Percentiles rank a stretch among this genome's conserved stretches.
Conservation (phyloP, 352 stramenopile genomes). For the Thraustochytrium aureum region DNA sequence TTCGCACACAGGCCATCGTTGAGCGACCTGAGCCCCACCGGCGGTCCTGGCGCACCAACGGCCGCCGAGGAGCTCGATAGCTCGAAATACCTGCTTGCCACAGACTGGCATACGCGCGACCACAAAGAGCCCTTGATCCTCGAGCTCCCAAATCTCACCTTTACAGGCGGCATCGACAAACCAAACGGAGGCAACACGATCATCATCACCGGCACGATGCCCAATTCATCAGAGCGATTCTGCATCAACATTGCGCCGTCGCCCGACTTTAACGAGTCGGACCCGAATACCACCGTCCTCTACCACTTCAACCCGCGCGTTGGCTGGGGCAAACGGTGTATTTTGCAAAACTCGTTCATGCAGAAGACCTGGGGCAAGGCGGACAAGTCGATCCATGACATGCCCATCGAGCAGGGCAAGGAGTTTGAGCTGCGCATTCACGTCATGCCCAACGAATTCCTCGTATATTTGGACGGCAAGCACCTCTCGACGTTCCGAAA, state of each 20-base stretch:
- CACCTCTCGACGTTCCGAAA: slow-evolving; percentile 29
- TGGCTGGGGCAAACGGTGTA: slow-evolving; percentile 48
- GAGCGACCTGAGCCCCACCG: not conserved
- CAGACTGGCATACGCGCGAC: not conserved
- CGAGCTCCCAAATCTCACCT: slow-evolving; percentile 44
- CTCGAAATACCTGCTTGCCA: not conserved
- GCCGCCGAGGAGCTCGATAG: not conserved
- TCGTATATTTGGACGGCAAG: slow-evolving; percentile 43
- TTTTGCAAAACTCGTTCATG: slow-evolving; percentile 31
- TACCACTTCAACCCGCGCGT: slow-evolving; percentile 53
- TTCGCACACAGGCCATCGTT: too few relatives aligned
- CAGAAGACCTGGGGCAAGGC: not conserved
- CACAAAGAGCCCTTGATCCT: slow-evolving; percentile 24
- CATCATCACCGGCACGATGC: slow-evolving; percentile 29
- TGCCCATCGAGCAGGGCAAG: slow-evolving; percentile 38
- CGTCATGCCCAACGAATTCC: slow-evolving; percentile 15
- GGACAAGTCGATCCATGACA: slow-evolving; percentile 3
- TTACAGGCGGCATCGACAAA: not conserved
- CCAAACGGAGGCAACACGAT: slow-evolving; percentile 32
- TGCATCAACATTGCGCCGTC: slow-evolving; percentile 45
- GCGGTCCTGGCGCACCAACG: not conserved
- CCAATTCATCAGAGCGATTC: slow-evolving; percentile 34
- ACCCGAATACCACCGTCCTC: slow-evolving; percentile 31
- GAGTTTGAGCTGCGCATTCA: slow-evolving; percentile 39
- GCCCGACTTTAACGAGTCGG: slow-evolving; percentile 19